Evolutionary conservation across 2,329 filamentous ascomycete genomes (phyloP).

Genomic region (Epichloe sylvatica): DNA sequence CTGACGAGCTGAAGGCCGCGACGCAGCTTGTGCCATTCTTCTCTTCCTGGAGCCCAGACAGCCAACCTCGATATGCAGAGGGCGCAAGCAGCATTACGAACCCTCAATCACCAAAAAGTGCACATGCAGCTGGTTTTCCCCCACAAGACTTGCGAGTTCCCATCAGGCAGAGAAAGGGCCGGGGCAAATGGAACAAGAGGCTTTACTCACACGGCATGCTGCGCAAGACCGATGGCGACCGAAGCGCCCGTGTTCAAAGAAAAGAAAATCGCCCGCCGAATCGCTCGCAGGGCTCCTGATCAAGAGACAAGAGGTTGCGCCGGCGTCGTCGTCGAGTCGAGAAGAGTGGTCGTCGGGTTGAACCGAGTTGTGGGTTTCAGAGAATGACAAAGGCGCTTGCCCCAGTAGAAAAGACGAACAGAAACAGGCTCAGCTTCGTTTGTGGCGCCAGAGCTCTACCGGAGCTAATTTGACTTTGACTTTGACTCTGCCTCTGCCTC

Average conservation of each 20-base stretch:
- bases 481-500: too few species aligned
- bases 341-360: neutral
- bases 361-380: conserved; percentile 4
- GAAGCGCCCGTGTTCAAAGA: conserved; percentile 10
- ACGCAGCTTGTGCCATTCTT: neutral
- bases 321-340: conserved; percentile 1
- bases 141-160: neutral
- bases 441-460: neutral
- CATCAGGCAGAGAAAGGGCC: conserved; percentile 4
- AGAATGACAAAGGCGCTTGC: neutral
- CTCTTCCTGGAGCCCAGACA: neutral
- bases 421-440: neutral
- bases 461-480: neutral
- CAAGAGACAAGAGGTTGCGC: conserved; percentile 6
- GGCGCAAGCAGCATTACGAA: neutral
- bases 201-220: conserved; percentile 26
- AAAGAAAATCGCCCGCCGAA: conserved; percentile 1
- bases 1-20: neutral
- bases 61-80: neutral
- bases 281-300: conserved; percentile 6
- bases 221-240: conserved; percentile 14
- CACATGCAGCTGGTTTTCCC: neutral
- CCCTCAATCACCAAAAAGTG: neutral
- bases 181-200: neutral
- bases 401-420: neutral